phyloP scores from a whole-genome alignment of 257 asterid species.

The Solanum ossicruentum region DNA sequence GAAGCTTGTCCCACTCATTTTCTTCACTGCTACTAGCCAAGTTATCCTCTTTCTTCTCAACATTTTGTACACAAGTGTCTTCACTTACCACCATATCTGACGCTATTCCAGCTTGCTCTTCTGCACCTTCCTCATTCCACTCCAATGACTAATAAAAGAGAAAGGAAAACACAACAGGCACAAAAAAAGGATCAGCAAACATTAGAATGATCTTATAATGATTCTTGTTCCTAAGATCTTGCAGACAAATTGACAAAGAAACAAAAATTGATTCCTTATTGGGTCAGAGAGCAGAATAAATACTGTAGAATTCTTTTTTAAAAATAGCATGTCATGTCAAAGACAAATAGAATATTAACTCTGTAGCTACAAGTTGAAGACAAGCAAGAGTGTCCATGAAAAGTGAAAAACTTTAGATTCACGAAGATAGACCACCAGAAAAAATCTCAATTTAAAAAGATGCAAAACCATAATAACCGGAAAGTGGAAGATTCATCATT shows the following conservation, averaged over 20 bases:
- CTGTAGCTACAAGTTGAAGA: neutral
- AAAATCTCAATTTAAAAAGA: neutral
- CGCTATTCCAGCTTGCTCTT: constrained; percentile 48
- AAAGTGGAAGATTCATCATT: neutral
- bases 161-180: neutral
- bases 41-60: constrained; percentile 54
- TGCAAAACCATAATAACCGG: neutral
- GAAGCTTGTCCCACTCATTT: constrained; percentile 97
- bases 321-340: neutral
- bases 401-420: neutral
- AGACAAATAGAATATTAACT: neutral
- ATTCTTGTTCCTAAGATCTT: neutral
- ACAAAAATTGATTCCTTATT: neutral
- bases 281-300: neutral
- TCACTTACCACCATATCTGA: constrained; percentile 26
- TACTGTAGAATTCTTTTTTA: neutral
- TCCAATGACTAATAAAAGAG: constrained; percentile 44
- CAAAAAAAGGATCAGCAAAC: neutral
- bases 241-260: neutral
- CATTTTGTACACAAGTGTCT: constrained; percentile 31
- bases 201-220: neutral
- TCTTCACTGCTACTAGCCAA: constrained; percentile 42
- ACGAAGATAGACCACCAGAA: neutral
- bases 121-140: constrained; percentile 84
- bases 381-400: neutral